Base-by-base conservation (phyloP, 352 stramenopile genomes). In the Globisporangium megalacanthum region DNA sequence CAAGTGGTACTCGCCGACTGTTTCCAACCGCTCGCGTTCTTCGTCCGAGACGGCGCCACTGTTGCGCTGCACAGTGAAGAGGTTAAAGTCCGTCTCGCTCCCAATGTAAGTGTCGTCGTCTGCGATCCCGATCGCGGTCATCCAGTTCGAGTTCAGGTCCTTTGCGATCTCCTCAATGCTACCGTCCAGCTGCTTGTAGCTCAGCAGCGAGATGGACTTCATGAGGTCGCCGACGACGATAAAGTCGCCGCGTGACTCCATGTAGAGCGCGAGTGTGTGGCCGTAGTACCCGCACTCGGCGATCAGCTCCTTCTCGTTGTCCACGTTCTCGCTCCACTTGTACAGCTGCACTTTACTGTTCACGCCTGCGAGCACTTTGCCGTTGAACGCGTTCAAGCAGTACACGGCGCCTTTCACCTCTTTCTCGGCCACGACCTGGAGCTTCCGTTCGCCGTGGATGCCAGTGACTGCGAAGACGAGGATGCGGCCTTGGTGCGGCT, bases 141-240 rank as follows among this genome's bases (percentile, higher is more conserved):
- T 98, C 90, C 95, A 98, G 67, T 98, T 98, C 8, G 90, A 89
- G 67, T 98, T 98, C 61, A 98, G 89, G 66, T 99, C 96, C 59
- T 97, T 86, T 3, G 94, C 94, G 59, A 98, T 89, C 68, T 98
- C 94, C 73, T 98, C 93, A n/a, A 98, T 90, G 22, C 69, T 91
- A 3, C 85, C 85, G 53, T 94, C 88, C 29, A 91, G 62, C 46
- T 93, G 85, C 68, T 97, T 96, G 79, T 98, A 98, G 64, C 94
- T 94, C 31, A 98, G 66, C 22, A 99, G 65, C 31, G 90, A 97
- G 52, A 98, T 96, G 3, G 92, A 98, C 61, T 98, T 97, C 95
- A 99, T 98, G 46, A 99, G 66, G 62, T 99, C 96, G 19, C 94
- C 96, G 19, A 98, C 92, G 36, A 97, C 89, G n/a, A 97, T 95